Evolutionary conservation across 768 basidiomycete genomes (phyloP), one percentile per base, ranked within the genome.

Genomic region (Pleurotus platypus): DNA sequence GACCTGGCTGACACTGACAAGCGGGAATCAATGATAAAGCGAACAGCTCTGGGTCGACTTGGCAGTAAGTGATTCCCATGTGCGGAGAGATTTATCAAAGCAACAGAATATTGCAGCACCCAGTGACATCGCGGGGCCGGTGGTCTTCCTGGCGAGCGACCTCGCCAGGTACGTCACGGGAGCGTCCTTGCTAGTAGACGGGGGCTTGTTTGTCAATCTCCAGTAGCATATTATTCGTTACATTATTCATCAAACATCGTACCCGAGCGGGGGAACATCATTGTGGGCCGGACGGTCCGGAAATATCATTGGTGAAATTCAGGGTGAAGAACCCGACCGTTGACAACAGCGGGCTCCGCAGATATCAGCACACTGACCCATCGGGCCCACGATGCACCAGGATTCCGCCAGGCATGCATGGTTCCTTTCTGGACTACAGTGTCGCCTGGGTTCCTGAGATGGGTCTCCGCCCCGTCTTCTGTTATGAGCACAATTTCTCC

Each of bases 131-230:
- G 88, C 86, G 6, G 88, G 87, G 0, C 89, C 89, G 0, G 84
- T 84, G 6, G 80, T 89, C 1, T 92, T 90, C 69, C 73, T 92
- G 39, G 85, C 85, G 0, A 86, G 84, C 64, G 85, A 89, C 61
- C 72, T 90, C 56, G 83, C 86, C 3, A 81, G 78, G 62, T 90
- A 89, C 69, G 80, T 87, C 39, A 87, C 86, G 0, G 86, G 86
- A 15, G 76, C 85, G 30, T 80, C 80, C 18, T 68, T 87, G 4
- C 70, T 89, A 5, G 87, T 87, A 0, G 89, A 90, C 66, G 89
- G 89, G 1, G 89, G 89, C 0, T 70, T 86, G 47, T 88, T 88
- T 60, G 88, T 89, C 46, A 89, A 88, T 62, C 73, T 91, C 50
- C 88, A 90, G 63, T 87, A 63, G 74, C 42, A 35, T 35, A 35